These are phyloP conservation scores for Paramecium biaurelia DNA, from an alignment of 73 alveolate genomes.

Conservation along the genomic window DNA sequence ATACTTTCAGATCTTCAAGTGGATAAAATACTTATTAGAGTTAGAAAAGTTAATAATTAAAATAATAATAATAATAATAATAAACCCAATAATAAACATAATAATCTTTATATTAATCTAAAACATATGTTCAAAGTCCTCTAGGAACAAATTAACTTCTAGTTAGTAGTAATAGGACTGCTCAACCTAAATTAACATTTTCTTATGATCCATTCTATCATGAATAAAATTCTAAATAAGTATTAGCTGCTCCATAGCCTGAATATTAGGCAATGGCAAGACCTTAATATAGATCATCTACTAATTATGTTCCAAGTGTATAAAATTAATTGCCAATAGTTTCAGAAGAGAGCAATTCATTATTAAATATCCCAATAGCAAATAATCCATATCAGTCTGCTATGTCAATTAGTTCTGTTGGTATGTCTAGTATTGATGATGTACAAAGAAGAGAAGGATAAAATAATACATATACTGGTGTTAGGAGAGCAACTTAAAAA, in stretches of 20 bases:
- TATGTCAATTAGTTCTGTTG: slow-evolving; percentile 38
- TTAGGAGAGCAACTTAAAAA: background rate
- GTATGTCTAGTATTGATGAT: slow-evolving; percentile 35
- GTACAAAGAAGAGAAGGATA: background rate
- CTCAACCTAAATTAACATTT: slow-evolving; percentile 7
- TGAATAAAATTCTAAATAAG: background rate
- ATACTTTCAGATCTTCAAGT: slow-evolving; percentile 38
- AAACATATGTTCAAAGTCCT: background rate
- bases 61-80: background rate
- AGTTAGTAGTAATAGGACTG: background rate
- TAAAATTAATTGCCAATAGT: background rate
- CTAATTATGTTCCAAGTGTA: background rate
- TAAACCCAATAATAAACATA: background rate
- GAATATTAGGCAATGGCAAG: background rate
- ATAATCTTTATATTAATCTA: background rate
- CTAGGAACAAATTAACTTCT: background rate
- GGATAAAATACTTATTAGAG: slow-evolving; percentile 31
- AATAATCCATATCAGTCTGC: slow-evolving; percentile 8
- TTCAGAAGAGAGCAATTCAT: slow-evolving; percentile 1
- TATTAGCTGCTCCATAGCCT: background rate
- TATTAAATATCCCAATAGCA: background rate
- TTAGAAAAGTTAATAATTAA: background rate
- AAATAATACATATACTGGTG: background rate
- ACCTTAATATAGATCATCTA: background rate
- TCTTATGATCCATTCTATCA: slow-evolving; percentile 5